Conservation (phyloP, 139 green algal genomes). For the Raphidocelis subcapitata region DNA sequence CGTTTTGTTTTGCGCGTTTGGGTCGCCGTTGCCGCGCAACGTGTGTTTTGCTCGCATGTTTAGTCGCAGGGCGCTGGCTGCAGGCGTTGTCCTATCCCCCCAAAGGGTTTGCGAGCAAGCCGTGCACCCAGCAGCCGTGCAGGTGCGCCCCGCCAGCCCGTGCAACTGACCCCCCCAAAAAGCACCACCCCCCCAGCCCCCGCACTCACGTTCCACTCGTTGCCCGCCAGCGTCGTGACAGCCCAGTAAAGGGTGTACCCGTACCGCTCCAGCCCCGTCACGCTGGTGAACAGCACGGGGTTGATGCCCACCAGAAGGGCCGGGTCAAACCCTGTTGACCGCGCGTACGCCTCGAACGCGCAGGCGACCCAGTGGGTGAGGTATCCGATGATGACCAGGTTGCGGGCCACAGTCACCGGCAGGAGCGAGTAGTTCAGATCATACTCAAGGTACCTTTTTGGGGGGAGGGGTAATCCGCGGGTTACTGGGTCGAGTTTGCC, state of each 20-base stretch:
- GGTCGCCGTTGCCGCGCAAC: no score
- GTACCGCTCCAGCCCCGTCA: conserved; percentile 15
- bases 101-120: no score
- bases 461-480: no score
- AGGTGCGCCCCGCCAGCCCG: no score
- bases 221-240: conserved; percentile 44
- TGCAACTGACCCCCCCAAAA: no score
- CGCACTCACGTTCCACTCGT: background rate
- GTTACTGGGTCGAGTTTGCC: no score
- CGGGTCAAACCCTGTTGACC: conserved; percentile 16
- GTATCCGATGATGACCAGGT: conserved; percentile 40
- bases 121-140: no score
- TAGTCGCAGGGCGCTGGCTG: no score
- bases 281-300: conserved; percentile 13
- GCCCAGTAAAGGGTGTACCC: conserved; percentile 48
- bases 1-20: no score
- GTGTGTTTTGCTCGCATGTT: no score
- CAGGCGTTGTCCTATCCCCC: no score
- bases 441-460: conserved; percentile 36
- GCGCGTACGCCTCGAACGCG: conserved; percentile 44
- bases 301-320: conserved; percentile 25
- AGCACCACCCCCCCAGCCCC: no score
- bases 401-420: conserved; percentile 47
- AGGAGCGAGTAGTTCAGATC: conserved; percentile 43
- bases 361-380: conserved; percentile 46